Conservation (phyloP, 306 rosid species). For the Trichosanthes truncata region DNA sequence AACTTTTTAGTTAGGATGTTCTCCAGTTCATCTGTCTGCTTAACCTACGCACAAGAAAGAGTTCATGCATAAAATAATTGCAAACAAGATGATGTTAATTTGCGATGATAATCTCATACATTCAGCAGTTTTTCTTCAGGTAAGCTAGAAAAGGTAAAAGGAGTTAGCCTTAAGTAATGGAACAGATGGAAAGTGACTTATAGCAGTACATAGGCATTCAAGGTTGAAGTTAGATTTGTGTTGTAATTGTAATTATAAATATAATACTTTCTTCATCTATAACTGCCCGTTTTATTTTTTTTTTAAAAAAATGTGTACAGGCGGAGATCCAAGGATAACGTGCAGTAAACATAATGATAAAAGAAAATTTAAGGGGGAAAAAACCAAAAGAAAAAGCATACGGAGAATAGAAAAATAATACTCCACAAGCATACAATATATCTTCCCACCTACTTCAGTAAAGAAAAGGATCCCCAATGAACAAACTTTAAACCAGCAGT, state of each 20-base stretch:
- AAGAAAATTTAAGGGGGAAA: too few species aligned
- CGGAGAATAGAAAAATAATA: neutral
- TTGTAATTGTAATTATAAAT: neutral
- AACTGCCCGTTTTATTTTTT: neutral
- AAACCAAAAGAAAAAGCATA: too few species aligned
- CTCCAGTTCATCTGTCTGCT: constrained; percentile 97
- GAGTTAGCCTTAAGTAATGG: neutral
- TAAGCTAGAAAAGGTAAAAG: neutral
- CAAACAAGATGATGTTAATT: neutral
- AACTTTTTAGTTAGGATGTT: constrained; percentile 90
- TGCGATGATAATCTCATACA: neutral
- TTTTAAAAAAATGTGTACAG: neutral
- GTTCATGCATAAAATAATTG: neutral
- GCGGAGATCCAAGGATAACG: neutral
- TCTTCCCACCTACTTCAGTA: neutral
- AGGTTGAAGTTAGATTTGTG: neutral
- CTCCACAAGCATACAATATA: neutral
- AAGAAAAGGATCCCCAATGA: neutral
- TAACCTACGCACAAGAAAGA: constrained; percentile 50
- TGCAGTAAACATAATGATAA: neutral
- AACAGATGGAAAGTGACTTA: neutral
- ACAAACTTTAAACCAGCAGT: neutral
- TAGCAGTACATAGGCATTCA: neutral
- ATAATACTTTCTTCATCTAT: neutral
- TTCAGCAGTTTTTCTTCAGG: neutral